Base-by-base conservation (phyloP, 2,329 filamentous ascomycete genomes). In the Aureobasidium sp. region DNA sequence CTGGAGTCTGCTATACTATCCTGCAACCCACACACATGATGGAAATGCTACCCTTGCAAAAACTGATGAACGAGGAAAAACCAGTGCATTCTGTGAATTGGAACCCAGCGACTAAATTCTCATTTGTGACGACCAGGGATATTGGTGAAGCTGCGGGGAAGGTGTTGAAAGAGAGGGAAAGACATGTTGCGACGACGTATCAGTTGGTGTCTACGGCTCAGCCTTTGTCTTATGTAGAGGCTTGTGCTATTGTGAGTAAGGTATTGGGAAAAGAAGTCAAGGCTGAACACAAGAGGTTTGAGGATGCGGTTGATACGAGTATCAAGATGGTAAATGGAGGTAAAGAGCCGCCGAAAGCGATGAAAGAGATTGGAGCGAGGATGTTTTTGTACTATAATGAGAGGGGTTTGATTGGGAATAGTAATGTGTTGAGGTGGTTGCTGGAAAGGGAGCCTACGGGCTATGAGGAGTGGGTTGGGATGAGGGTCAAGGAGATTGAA, bases 1-100 rank as follows among this genome's bases (percentile, higher is more conserved):
- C 67, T 40, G 67, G 66, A 5, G 64, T 75, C 5, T 65, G 67
- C 35, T 74, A 69, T 52, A 76, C 73, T 3, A 71, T 75, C 61
- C 35, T 76, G 11, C 71, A 74, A 64, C 73, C 73, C 4, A 69
- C 67, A 0, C 70, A 70, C 19, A 69, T 75, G 57, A 70, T 75
- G 70, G 69, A 75, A 17, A 70, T 64, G 27, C 54, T 72, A 2
- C 70, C 68, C 0, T 27, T 72, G 5, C 53, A 52, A 5, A 61
- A 64, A 56, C 54, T 72, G 1, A 52, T 66, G 24, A 17, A 62
- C 9, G 64, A 72, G 37, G 63, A 67, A 3, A 47, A 63, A 3
- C 70, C 67, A 1, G 60, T 67, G 5, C 70, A 68, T 45, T 45
- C 19, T 2, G 62, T 66, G 0, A 58, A 64, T 12, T 72, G 68